These are phyloP conservation scores for Trifolium fragiferum DNA, from an alignment of 306 rosid genomes.

Conservation along the genomic window DNA sequence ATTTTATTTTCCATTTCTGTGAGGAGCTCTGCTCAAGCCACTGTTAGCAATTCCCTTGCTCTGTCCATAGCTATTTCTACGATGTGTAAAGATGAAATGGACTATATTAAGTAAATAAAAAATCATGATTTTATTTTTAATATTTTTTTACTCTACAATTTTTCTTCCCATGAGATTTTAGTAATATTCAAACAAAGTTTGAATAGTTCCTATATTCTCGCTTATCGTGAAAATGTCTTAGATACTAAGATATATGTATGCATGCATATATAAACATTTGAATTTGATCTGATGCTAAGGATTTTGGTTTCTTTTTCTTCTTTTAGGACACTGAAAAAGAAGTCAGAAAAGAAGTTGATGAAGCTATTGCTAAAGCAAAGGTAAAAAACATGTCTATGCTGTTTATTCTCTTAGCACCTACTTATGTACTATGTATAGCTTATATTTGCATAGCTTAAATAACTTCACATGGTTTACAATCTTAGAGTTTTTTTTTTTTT, in stretches of 20 bases:
- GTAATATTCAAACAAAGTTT: constrained; percentile 17
- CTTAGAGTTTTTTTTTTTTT: constrained; percentile 30
- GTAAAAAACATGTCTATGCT: constrained; percentile 49
- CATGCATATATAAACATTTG: constrained; percentile 5
- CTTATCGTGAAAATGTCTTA: constrained; percentile 3
- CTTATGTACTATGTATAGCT: not conserved
- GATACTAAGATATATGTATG: not conserved
- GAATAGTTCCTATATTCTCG: constrained; percentile 14
- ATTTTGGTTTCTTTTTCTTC: constrained; percentile 13
- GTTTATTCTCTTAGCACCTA: not conserved
- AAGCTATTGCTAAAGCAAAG: constrained; percentile 94
- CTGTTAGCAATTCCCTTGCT: not conserved
- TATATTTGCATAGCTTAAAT: constrained; percentile 13
- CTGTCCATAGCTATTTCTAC: constrained; percentile 4
- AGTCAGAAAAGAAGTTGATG: constrained; percentile 81
- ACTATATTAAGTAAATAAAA: not conserved
- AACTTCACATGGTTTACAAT: constrained; percentile 8
- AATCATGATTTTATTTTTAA: not conserved
- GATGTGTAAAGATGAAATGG: not conserved
- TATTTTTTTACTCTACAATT: not conserved
- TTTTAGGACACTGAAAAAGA: constrained; percentile 85
- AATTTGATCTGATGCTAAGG: constrained; percentile 31
- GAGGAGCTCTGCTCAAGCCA: too few relatives aligned
- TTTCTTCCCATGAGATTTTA: constrained; percentile 10
- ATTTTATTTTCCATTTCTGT: too few relatives aligned